Base-by-base conservation (phyloP, 495 filamentous ascomycete genomes). In the Annulohypoxylon maeteangense region DNA sequence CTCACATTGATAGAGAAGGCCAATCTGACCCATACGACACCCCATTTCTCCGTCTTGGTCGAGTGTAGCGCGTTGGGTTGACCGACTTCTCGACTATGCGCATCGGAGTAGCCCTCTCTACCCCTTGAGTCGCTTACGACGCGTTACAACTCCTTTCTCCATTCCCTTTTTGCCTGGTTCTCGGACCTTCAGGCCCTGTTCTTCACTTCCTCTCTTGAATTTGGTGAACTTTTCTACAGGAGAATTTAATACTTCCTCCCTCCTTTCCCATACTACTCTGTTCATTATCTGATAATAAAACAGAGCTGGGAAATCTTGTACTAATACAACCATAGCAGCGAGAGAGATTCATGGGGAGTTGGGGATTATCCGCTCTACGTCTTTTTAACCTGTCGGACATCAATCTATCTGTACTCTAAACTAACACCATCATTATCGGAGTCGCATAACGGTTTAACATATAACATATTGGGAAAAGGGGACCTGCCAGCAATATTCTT, bases 321-420 rank as follows among this genome's bases (percentile, higher is more conserved):
- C 65, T 68, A 64, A 68, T 65, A 60, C 51, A 32, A 62, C 29
- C 56, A 57, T 53, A 56, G 58, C 5, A 40, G 61, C 53, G 45
- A 48, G 45, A 48, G 23, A 64, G 38, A 47, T 57, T 72, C 53
- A 36, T 56, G 60, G 42, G 60, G 40, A 59, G 44, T 61, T 60
- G 27, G 44, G 57, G 34, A 60, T 62, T 45, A 36, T 64, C 58
- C 59, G 34, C 42, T 72, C 57, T 62, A 47, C 67, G 18, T 66
- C 69, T 67, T 72, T 61, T 38, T 61, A 61, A 47, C 54, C 57
- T 53, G 62, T 61, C 59, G 40, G 50, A 62, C 44, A 54, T 73
- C 61, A 61, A 42, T 44, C 51, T 58, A 27, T 56, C 42, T 73
- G 70, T 73, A 66, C 57, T 62, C 65, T 72, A 68, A 56, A 29